Conservation (phyloP, 2,329 filamentous ascomycete species). For the Aureobasidium namibiae region DNA sequence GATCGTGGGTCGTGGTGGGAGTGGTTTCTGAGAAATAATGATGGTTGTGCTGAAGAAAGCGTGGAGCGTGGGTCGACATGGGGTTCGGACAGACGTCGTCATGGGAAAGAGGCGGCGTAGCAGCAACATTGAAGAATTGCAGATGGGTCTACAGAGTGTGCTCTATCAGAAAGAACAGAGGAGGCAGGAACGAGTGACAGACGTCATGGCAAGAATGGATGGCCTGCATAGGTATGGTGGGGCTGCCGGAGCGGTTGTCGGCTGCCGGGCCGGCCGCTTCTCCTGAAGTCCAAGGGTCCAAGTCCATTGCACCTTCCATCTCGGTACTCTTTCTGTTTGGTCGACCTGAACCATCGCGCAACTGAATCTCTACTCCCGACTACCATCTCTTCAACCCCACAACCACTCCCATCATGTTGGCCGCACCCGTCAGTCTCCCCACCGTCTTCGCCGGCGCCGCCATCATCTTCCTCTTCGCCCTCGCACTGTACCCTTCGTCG, state of each 20-base stretch:
- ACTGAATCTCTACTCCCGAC: neutral
- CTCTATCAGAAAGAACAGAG: no score
- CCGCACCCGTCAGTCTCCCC: conserved; percentile 21
- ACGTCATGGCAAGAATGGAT: neutral
- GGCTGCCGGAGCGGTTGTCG: neutral
- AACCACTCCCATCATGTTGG: conserved; percentile 3
- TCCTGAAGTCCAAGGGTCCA: neutral
- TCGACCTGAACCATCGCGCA: no score
- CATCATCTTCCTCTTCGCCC: conserved; percentile 42
- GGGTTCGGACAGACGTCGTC: neutral
- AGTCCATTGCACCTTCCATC: neutral
- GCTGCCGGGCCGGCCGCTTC: neutral
- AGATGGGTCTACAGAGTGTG: no score
- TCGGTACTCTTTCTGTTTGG: neutral
- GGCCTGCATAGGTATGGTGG: neutral
- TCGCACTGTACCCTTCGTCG: conserved; percentile 40
- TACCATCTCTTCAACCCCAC: neutral
- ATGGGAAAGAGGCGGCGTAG: neutral
- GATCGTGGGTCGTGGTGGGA: conserved; percentile 70
- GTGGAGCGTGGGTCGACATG: neutral
- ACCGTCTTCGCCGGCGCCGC: conserved; percentile 61
- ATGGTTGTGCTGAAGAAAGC: conserved; percentile 19
- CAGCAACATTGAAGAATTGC: conserved; percentile 1
- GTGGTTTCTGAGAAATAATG: conserved; percentile 38
- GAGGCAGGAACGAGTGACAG: neutral